A percentile compares a stretch with the other conserved stretches of the same genome.
phyloP scores from a whole-genome alignment of 306 rosid species.

The Myrica gale region DNA sequence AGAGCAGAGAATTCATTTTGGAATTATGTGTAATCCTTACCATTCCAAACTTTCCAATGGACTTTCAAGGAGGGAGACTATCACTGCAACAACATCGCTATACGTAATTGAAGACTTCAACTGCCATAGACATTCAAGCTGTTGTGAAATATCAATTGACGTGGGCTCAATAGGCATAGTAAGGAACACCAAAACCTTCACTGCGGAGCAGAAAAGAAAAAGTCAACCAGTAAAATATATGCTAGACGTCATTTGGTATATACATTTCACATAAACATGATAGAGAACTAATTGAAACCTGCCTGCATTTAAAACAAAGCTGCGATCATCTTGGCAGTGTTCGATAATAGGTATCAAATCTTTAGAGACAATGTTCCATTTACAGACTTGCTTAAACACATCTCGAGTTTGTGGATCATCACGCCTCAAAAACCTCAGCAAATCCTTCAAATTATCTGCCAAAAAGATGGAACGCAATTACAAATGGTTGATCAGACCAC shows the following conservation, averaged over 20 bases:
- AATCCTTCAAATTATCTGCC: conserved; percentile 86
- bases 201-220: conserved; percentile 35
- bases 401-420: conserved; percentile 82
- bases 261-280: background rate
- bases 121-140: conserved; percentile 80
- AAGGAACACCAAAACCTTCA: conserved; percentile 88
- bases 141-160: conserved; percentile 67
- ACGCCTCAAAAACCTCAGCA: conserved; percentile 86
- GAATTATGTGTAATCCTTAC: conserved; percentile 39
- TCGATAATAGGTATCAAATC: conserved; percentile 78
- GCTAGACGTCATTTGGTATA: background rate
- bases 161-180: conserved; percentile 87
- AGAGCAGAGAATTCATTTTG: background rate
- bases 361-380: conserved; percentile 70
- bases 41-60: conserved; percentile 86
- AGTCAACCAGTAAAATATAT: background rate
- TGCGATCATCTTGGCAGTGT: conserved; percentile 62
- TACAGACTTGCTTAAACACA: conserved; percentile 88
- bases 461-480: background rate
- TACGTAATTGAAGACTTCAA: conserved; percentile 66
- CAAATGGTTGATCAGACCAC: background rate
- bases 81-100: conserved; percentile 56
- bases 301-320: conserved; percentile 71
- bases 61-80: conserved; percentile 66
- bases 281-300: conserved; percentile 20